Base-by-base conservation (phyloP, 257 asterid species). In the Catharanthus roseus region DNA sequence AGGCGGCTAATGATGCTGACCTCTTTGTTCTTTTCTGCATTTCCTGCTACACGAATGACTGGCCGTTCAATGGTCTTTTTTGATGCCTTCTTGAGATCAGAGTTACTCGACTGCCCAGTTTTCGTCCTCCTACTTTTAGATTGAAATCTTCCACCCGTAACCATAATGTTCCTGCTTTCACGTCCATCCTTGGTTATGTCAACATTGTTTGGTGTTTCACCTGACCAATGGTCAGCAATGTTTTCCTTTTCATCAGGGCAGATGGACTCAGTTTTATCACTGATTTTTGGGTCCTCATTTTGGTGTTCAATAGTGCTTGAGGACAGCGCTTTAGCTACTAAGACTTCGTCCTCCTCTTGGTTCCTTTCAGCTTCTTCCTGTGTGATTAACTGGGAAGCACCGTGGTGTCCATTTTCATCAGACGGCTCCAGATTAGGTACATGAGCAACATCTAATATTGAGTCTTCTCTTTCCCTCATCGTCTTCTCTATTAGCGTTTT, bases 401-500 rank as follows among this genome's bases (percentile, higher is more conserved):
- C 71, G 10, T 18, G 75, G 49, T 68, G 77, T 18, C 53, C 83
- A 61, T 70, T 73, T 51, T 70, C 83, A 61, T 78, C 83, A 28
- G 81, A 76, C 21, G 82, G 78, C 69, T 79, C 80, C 12, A 67
- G 33, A 28, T 73, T 33, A 39, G 65, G 66, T 16, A 69, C 49
- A 3, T 26, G 76, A 23, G 65, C 51, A 65, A 18, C 33, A 18
- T 83, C 81, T 18, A 73, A 62, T 0, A 70, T 10, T 10, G 77
- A 67, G 64, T 83, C 86, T 74, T 81, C 85, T 75, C 90, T 79
- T n/a, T 81, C 90, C 68, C 78, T 75, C 65, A 83, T 50, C 23
- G 88, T 85, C 67, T 69, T 85, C 19, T 67, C 85, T n/a, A 85
- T 77, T 26, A 85, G 82, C 41, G 85, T 81, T 77, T 81, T 85